Evolutionary conservation across 805 yeast species (phyloP).

Genomic region (Candida sithepensis): DNA sequence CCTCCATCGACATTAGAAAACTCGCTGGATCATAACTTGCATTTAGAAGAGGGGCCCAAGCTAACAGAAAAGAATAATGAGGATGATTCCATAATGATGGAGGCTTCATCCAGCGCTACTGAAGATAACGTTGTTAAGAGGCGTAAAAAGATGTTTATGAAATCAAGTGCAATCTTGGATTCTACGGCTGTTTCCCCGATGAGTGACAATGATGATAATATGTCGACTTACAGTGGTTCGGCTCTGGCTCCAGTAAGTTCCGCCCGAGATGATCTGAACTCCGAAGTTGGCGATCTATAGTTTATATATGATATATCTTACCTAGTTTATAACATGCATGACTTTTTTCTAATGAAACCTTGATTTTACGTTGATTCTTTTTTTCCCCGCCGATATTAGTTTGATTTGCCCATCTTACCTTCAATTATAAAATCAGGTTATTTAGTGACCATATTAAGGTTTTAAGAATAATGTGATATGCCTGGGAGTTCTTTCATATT

Average conservation of each 20-base stretch:
- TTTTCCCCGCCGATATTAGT: no score
- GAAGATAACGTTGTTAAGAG: constrained; percentile 17
- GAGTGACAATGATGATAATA: constrained; percentile 30
- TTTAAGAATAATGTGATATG: no score
- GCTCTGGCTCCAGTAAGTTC: constrained; percentile 23
- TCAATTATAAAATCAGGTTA: no score
- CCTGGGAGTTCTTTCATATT: no score
- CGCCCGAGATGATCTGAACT: constrained; percentile 11
- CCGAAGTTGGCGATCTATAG: constrained; percentile 6
- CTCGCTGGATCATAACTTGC: neutral
- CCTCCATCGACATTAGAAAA: neutral
- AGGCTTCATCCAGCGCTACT: neutral
- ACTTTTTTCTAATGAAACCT: neutral
- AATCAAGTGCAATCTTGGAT: constrained; percentile 8
- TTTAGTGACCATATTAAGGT: no score
- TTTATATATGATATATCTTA: neutral
- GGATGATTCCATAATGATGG: neutral
- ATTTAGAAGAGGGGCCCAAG: neutral
- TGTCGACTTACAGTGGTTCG: constrained; percentile 28
- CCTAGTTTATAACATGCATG: neutral
- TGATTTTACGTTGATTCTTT: neutral
- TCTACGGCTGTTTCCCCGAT: constrained; percentile 29
- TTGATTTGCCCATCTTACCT: no score
- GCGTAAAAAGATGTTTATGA: constrained; percentile 21
- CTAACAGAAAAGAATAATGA: neutral